phyloP scores from a whole-genome alignment of 1,139 yeast genomes.

The Pichia sp. region DNA sequence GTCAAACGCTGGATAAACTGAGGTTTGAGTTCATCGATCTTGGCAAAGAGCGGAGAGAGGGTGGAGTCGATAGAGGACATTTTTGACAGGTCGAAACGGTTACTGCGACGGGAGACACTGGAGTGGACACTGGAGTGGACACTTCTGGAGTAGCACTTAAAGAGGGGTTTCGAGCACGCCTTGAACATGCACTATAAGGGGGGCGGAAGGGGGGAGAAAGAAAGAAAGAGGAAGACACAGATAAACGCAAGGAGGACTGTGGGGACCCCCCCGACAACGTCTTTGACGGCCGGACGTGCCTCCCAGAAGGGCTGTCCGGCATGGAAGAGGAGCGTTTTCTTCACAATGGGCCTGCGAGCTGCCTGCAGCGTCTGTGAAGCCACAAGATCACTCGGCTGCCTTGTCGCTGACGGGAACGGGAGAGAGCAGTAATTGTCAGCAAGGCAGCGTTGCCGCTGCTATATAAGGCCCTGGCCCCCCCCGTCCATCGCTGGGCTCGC shows the following conservation, averaged over 20 bases:
- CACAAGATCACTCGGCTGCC: conserved; percentile 9
- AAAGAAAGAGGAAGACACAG: neutral
- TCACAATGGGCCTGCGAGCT: neutral
- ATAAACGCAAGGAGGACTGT: too few relatives aligned
- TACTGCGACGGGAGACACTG: neutral
- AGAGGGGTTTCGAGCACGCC: neutral
- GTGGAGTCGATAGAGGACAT: conserved; percentile 30
- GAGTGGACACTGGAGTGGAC: neutral
- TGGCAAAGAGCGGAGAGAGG: conserved; percentile 40
- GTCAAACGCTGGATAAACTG: conserved; percentile 63
- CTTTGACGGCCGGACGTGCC: too few relatives aligned
- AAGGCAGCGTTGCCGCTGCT: too few relatives aligned
- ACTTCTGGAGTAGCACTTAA: neutral
- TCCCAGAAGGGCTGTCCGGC: too few relatives aligned
- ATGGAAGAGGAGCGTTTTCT: too few relatives aligned
- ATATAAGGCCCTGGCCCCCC: too few relatives aligned
- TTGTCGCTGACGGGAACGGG: neutral
- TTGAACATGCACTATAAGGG: conserved; percentile 1
- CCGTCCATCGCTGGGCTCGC: too few relatives aligned
- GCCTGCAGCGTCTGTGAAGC: neutral
- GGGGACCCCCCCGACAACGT: too few relatives aligned
- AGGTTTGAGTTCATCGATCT: conserved; percentile 69
- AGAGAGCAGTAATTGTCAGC: neutral
- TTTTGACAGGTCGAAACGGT: conserved; percentile 7
- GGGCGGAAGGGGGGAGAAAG: neutral